These are phyloP conservation scores for Takashimella koratensis DNA, from an alignment of 1,284 basidiomycete genomes.

Conservation along the genomic window DNA sequence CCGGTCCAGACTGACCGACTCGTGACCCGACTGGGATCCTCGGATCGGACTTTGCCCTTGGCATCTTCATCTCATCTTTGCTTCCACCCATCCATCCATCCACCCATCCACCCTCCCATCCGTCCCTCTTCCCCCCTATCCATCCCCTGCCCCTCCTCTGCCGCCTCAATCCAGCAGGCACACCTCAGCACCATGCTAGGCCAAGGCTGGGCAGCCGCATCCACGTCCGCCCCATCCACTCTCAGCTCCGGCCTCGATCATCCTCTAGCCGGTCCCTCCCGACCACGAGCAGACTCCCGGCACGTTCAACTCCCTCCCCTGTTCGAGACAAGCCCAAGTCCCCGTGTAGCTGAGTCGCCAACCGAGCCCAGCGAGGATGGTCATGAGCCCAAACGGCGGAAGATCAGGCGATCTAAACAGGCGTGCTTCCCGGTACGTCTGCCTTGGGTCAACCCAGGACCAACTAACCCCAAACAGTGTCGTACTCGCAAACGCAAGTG, in stretches of 20 bases:
- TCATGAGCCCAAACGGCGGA: constrained; percentile 1
- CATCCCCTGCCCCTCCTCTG: neutral
- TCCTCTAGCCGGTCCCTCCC: neutral
- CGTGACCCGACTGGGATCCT: no score
- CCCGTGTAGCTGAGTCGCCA: neutral
- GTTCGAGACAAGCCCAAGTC: neutral
- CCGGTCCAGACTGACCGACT: no score
- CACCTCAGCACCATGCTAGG: neutral
- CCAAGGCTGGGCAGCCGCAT: neutral
- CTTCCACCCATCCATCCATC: neutral
- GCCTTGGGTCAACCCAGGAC: neutral
- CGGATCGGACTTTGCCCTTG: no score
- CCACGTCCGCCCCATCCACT: neutral
- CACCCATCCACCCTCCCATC: no score
- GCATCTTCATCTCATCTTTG: neutral
- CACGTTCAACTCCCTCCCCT: neutral
- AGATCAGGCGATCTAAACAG: constrained; percentile 6
- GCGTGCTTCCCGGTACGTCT: constrained; percentile 7
- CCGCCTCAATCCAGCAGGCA: neutral
- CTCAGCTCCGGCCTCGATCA: neutral
- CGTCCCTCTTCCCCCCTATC: neutral
- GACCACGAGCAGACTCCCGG: neutral
- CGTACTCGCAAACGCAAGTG: constrained; percentile 27
- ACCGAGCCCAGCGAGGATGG: neutral
- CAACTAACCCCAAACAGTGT: constrained; percentile 13